phyloP scores from a whole-genome alignment of 192 early-diverging fungal species.

The Gryganskiella cystojenkinii region DNA sequence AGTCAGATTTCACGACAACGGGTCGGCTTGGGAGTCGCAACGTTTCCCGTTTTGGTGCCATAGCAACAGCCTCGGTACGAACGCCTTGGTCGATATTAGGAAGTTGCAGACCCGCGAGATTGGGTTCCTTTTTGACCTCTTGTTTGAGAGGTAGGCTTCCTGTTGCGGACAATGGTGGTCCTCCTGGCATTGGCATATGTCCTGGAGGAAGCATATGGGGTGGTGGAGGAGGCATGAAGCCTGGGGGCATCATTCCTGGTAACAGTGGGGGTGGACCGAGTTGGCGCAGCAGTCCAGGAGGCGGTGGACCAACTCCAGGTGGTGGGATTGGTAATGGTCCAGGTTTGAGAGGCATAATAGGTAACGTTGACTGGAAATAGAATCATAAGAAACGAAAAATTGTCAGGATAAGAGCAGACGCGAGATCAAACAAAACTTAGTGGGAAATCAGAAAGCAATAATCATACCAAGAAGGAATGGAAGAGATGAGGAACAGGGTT shows the following conservation, averaged over 20 bases:
- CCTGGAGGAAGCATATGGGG: constrained; percentile 17
- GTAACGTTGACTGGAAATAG: constrained; percentile 29
- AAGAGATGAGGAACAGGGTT: constrained; percentile 40
- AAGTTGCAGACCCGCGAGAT: constrained; percentile 30
- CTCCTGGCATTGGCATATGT: constrained; percentile 8
- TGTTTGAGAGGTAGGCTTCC: too few relatives aligned
- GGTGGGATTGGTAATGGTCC: constrained; percentile 45
- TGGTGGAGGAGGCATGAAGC: constrained; percentile 26
- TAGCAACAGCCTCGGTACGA: constrained; percentile 21
- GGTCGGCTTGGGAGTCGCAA: constrained; percentile 27
- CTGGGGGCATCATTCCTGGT: constrained; percentile 37
- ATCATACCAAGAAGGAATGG: constrained; percentile 39
- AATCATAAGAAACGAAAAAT: not conserved
- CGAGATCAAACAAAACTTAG: not conserved
- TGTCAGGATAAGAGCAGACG: not conserved
- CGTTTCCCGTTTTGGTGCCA: constrained; percentile 35
- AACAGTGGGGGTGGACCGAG: constrained; percentile 28
- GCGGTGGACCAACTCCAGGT: constrained; percentile 47
- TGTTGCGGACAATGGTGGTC: not conserved
- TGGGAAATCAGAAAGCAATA: not conserved
- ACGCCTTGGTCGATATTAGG: constrained; percentile 23
- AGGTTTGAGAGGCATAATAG: constrained; percentile 26
- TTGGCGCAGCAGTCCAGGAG: constrained; percentile 36
- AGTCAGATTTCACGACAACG: constrained; percentile 29
- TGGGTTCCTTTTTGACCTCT: constrained; percentile 31